Evolutionary conservation across 306 rosid species (phyloP).

Genomic region (Fragaria nilgerrensis): DNA sequence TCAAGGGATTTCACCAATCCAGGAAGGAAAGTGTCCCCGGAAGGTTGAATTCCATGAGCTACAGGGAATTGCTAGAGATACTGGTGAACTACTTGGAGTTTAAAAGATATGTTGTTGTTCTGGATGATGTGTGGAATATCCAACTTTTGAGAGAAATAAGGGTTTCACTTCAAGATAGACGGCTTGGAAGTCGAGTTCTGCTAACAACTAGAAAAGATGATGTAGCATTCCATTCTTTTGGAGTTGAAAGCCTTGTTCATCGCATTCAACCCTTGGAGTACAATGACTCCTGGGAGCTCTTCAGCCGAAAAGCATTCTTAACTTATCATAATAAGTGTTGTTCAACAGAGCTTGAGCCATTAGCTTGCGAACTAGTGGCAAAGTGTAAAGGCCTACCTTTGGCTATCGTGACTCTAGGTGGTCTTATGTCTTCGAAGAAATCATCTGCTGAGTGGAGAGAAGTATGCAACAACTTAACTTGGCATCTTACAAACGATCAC

Average conservation of each 20-base stretch:
- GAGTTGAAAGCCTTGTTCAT: constrained; percentile 13
- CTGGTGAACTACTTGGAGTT: constrained; percentile 6
- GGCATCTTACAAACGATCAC: constrained; percentile 12
- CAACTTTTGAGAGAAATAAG: constrained; percentile 10
- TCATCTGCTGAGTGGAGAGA: constrained; percentile 18
- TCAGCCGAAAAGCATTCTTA: constrained; percentile 14
- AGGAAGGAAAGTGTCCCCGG: neutral
- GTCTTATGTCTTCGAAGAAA: neutral
- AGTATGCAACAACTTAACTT: constrained; percentile 12
- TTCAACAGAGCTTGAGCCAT: neutral
- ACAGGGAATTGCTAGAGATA: constrained; percentile 15
- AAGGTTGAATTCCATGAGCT: constrained; percentile 6
- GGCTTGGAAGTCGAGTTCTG: constrained; percentile 6
- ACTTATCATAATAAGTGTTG: neutral
- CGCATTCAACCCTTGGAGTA: constrained; percentile 1
- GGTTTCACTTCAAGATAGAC: neutral
- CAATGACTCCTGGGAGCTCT: constrained; percentile 7
- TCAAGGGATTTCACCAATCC: constrained; percentile 13
- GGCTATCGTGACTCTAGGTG: neutral
- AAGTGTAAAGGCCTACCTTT: constrained; percentile 2
- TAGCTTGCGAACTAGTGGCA: constrained; percentile 2
- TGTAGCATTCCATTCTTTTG: constrained; percentile 6
- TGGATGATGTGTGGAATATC: constrained; percentile 23
- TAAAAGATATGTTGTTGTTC: neutral
- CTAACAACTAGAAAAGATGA: constrained; percentile 25